phyloP scores from a whole-genome alignment of 78 protist genomes.

The Isochrysis galbana region DNA sequence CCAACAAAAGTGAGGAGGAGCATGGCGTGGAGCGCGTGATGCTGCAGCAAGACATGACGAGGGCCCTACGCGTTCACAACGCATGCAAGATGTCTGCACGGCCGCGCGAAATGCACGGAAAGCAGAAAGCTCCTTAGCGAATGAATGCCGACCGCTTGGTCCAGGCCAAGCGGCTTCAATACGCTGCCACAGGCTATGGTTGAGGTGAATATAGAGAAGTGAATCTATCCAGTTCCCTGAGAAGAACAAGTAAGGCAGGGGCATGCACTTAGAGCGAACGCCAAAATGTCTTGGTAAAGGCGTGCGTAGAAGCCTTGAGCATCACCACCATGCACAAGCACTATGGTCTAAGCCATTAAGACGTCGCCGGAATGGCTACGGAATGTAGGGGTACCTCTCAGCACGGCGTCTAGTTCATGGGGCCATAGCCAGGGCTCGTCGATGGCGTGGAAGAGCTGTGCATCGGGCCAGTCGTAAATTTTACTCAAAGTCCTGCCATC shows the following conservation, averaged over 20 bases:
- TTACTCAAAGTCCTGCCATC: background rate
- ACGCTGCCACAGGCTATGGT: background rate
- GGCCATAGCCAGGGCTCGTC: conserved; percentile 11
- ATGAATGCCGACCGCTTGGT: background rate
- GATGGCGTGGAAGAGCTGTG: background rate
- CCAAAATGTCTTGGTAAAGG: too few species aligned
- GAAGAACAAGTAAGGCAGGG: too few species aligned
- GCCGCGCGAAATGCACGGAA: background rate
- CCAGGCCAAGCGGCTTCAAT: background rate
- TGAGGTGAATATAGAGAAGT: background rate
- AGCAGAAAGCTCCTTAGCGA: background rate
- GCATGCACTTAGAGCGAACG: too few species aligned
- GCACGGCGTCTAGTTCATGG: background rate
- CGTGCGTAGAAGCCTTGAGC: too few species aligned
- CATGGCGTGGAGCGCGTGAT: background rate
- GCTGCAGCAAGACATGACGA: background rate
- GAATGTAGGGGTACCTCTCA: too few species aligned
- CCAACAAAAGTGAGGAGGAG: background rate
- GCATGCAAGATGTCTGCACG: background rate
- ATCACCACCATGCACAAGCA: too few species aligned
- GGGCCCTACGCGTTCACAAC: background rate
- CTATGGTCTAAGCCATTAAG: too few species aligned
- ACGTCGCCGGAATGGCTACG: too few species aligned
- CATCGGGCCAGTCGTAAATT: background rate
- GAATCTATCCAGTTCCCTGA: background rate